Percentiles rank a stretch among this genome's conserved stretches.
phyloP scores from a whole-genome alignment of 140 eudicot genomes.

The Ambrosia hybrid region DNA sequence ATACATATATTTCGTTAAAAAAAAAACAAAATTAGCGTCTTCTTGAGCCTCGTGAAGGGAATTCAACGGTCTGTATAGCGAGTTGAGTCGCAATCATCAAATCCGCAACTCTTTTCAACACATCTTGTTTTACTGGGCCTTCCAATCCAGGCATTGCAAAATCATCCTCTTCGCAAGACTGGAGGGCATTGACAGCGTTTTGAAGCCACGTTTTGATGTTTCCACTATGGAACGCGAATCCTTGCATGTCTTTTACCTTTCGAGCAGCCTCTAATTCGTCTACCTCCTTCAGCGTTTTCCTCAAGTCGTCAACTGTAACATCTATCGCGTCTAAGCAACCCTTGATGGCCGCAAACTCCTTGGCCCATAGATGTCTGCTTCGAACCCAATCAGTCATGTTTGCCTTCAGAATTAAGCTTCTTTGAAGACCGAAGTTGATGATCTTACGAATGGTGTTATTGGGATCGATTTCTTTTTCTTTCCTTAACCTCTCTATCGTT shows the following conservation, averaged over 20 bases:
- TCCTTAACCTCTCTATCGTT: slow-evolving; percentile 29
- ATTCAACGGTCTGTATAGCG: slow-evolving; percentile 35
- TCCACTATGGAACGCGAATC: slow-evolving; percentile 21
- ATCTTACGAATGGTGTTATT: slow-evolving; percentile 40
- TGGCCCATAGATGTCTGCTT: slow-evolving; percentile 29
- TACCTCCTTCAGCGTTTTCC: slow-evolving; percentile 40
- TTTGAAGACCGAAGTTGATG: slow-evolving; percentile 39
- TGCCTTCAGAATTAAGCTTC: slow-evolving; percentile 24
- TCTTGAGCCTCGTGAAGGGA: slow-evolving; percentile 18
- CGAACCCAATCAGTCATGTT: slow-evolving; percentile 35
- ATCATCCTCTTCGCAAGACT: slow-evolving; percentile 30
- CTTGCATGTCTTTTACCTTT: slow-evolving; percentile 25
- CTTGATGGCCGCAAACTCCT: slow-evolving; percentile 37
- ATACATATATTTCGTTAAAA: neutral
- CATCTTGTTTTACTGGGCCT: slow-evolving; percentile 33
- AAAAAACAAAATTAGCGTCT: neutral
- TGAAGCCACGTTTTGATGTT: slow-evolving; percentile 39
- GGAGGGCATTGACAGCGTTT: slow-evolving; percentile 24
- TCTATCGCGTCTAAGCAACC: slow-evolving; percentile 39
- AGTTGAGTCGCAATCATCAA: slow-evolving; percentile 35
- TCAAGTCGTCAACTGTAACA: slow-evolving; percentile 36
- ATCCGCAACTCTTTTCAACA: slow-evolving; percentile 33
- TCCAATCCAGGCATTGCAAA: slow-evolving; percentile 39
- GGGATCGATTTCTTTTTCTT: slow-evolving; percentile 35
- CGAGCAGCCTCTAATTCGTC: slow-evolving; percentile 30